These are phyloP conservation scores for Talaromyces proteolyticus DNA, from an alignment of 495 filamentous ascomycete species.

Conservation along the genomic window DNA sequence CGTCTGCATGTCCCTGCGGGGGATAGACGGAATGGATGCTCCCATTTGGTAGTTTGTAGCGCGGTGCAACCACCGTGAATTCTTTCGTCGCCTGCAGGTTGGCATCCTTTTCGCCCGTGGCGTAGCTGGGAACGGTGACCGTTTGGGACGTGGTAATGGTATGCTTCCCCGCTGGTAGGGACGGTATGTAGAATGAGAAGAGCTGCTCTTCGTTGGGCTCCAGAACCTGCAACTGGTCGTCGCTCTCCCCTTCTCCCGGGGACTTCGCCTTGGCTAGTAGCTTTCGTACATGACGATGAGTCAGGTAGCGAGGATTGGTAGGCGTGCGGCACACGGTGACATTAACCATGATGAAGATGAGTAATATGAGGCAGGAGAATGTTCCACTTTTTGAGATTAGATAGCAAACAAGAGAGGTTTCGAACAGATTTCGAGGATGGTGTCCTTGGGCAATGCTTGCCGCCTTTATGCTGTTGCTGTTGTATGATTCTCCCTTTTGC, in stretches of 20 bases:
- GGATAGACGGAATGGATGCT: conserved; percentile 36
- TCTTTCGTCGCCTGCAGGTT: not conserved
- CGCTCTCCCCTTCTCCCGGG: not conserved
- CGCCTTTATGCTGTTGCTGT: too few species aligned
- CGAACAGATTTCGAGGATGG: too few species aligned
- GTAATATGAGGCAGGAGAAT: too few species aligned
- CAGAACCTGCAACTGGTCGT: conserved; percentile 4
- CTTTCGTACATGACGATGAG: conserved; percentile 15
- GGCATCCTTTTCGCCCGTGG: conserved; percentile 3
- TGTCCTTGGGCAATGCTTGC: too few species aligned
- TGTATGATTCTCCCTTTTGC: too few species aligned
- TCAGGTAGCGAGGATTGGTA: conserved; percentile 18
- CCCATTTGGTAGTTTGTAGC: conserved; percentile 18
- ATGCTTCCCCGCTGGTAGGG: conserved; percentile 18
- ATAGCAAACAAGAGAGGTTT: too few species aligned
- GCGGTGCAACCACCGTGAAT: conserved; percentile 29
- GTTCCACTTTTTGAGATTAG: too few species aligned
- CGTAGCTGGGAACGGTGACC: conserved; percentile 7
- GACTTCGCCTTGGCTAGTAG: not conserved
- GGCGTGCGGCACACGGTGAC: too few species aligned
- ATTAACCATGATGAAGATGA: too few species aligned
- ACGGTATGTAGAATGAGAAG: conserved; percentile 22
- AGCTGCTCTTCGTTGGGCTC: conserved; percentile 21
- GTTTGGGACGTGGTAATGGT: conserved; percentile 13
- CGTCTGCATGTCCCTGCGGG: conserved; percentile 27